These are phyloP conservation scores for Colletotrichum nymphaeae DNA, from an alignment of 2,329 filamentous ascomycete species.

Conservation along the genomic window DNA sequence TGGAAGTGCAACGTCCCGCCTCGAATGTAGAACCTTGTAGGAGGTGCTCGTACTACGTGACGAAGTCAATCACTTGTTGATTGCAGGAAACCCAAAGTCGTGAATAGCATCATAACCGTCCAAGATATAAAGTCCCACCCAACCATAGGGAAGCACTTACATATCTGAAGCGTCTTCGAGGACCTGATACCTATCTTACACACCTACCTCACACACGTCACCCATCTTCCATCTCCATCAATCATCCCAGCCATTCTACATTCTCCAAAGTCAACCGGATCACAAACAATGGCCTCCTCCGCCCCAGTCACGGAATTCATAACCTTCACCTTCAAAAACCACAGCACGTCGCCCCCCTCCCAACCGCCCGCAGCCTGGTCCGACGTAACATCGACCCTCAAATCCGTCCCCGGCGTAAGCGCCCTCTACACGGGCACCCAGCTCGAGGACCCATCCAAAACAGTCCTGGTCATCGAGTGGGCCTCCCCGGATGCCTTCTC, in stretches of 20 bases:
- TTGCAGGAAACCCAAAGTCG: not conserved
- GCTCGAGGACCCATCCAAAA: slow-evolving; percentile 47
- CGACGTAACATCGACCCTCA: slow-evolving; percentile 25
- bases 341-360: slow-evolving; percentile 7
- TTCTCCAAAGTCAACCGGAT: not conserved
- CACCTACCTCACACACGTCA: not conserved
- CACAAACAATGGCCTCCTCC: slow-evolving; percentile 7
- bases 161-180: not conserved
- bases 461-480: slow-evolving; percentile 49
- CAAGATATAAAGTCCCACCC: not conserved
- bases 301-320: slow-evolving; percentile 35
- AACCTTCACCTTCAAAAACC: slow-evolving; percentile 28
- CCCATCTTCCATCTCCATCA: not conserved
- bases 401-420: slow-evolving; percentile 44
- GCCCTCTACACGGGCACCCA: slow-evolving; percentile 49
- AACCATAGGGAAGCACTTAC: not conserved
- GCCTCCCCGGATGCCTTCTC: slow-evolving; percentile 45
- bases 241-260: no score
- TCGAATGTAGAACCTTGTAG: slow-evolving; percentile 13
- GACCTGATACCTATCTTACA: not conserved
- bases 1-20: not conserved
- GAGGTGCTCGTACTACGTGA: not conserved
- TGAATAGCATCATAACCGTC: not conserved
- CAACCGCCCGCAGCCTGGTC: slow-evolving; percentile 23
- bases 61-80: not conserved